Evolutionary conservation across 2,329 filamentous ascomycete genomes (phyloP), one percentile per base, ranked within the genome.

Genomic region (Xylaria sp.): DNA sequence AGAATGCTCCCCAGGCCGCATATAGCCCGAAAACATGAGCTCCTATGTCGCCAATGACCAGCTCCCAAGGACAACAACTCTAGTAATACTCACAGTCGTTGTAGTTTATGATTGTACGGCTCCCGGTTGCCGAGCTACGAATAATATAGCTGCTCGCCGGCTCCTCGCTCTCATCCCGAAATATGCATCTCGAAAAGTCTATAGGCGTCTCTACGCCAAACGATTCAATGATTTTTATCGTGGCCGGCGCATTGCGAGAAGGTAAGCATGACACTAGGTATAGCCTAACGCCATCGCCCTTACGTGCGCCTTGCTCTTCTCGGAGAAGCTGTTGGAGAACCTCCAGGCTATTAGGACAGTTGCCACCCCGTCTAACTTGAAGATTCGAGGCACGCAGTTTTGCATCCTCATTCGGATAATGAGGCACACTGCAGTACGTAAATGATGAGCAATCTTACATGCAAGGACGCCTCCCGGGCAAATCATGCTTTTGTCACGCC

Each of bases 101-200:
- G 78, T 89, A 87, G 77, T 90, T 93, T 65, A 93, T 88, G 65
- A 93, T 87, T 0, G 91, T 93, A 53, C 92, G 84, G 64, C 86
- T 90, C 21, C 85, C 87, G 3, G 84, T 88, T 27, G 79, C 79
- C 58, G 81, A 78, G 75, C 88, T 91, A 70, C 88, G 87, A 66
- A 93, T 84, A 69, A 93, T 89, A 79, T 91, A 92, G 78, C 90
- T 89, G 67, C 89, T 90, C 2, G 90, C 89, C 1, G 90, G 84
- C 70, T 90, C 85, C 5, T 78, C 73, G 70, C 84, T 80, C 21
- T 80, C 82, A 7, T 85, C 78, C 1, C 90, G 86, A 75, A 88
- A 90, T 50, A 93, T 82, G 75, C 89, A 91, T 72, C 83, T 80
- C 27, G 79, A 75, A 48, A 91, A 80, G 68, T 85, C 79, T 21